Evolutionary conservation across 805 yeast genomes (phyloP).

Genomic region (Saccharomycopsis malanga): DNA sequence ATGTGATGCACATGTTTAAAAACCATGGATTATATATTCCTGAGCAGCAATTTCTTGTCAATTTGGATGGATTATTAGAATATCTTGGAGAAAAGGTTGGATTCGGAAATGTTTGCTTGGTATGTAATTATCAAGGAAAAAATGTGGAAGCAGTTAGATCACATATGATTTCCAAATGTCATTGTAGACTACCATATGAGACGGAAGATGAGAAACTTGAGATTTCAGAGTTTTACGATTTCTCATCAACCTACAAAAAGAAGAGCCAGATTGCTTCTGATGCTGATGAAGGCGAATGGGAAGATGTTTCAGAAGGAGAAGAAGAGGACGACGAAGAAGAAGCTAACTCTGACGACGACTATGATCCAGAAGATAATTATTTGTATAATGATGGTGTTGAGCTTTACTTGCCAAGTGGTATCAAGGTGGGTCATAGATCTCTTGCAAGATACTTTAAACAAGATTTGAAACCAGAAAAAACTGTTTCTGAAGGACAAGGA

Average conservation of each 20-base stretch:
- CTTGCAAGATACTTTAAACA: slow-evolving; percentile 75
- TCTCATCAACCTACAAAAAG: slow-evolving; percentile 56
- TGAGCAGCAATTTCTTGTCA: slow-evolving; percentile 63
- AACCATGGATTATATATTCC: slow-evolving; percentile 85
- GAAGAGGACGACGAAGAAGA: slow-evolving; percentile 28
- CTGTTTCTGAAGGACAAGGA: slow-evolving; percentile 68
- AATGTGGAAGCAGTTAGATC: slow-evolving; percentile 81
- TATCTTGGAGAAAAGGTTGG: slow-evolving; percentile 90
- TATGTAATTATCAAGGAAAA: slow-evolving; percentile 80
- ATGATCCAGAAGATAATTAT: slow-evolving; percentile 32
- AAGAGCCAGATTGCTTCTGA: slow-evolving; percentile 23
- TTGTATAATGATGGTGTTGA: slow-evolving; percentile 60
- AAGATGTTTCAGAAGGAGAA: slow-evolving; percentile 32
- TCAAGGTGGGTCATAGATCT: slow-evolving; percentile 81
- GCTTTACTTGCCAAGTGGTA: slow-evolving; percentile 75
- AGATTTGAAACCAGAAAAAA: slow-evolving; percentile 51
- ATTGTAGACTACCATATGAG: slow-evolving; percentile 87
- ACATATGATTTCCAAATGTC: slow-evolving; percentile 84
- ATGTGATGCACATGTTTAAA: slow-evolving; percentile 67
- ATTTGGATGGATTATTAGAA: slow-evolving; percentile 62
- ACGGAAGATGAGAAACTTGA: slow-evolving; percentile 77
- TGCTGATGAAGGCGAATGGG: slow-evolving; percentile 33
- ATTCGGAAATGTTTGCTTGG: slow-evolving; percentile 82
- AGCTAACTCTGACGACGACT: slow-evolving; percentile 24
- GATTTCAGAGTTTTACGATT: slow-evolving; percentile 87